A percentile compares a stretch with the other conserved stretches of the same genome.
phyloP scores from a whole-genome alignment of 257 asterid species.

The Nicotiana tabacum region DNA sequence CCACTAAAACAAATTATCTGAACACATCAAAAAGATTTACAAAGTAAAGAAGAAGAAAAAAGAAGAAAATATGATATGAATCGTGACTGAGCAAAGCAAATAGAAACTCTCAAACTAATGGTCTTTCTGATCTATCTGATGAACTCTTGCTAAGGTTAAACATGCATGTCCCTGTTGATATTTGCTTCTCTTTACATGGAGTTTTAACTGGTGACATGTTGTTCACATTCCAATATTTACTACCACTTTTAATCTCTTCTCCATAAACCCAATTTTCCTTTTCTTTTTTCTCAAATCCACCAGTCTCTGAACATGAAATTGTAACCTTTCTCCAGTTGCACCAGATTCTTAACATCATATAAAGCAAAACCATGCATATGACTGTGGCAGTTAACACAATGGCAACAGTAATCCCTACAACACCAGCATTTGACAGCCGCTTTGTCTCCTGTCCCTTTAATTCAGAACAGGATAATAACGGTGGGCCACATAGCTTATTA shows the following conservation, averaged over 20 bases:
- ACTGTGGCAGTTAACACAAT: conserved; percentile 75
- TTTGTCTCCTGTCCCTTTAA: conserved; percentile 25
- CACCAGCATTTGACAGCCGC: conserved; percentile 50
- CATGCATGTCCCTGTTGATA: conserved; percentile 41
- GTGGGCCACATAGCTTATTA: conserved; percentile 67
- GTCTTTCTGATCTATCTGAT: conserved; percentile 25
- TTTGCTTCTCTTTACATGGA: conserved; percentile 24
- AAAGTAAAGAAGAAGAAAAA: background rate
- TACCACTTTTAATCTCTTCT: conserved; percentile 54
- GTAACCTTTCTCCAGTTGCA: conserved; percentile 83
- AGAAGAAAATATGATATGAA: background rate
- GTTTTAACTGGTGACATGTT: conserved; percentile 32
- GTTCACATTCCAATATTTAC: conserved; percentile 47
- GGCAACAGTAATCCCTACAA: conserved; percentile 64
- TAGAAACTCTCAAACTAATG: conserved; percentile 15
- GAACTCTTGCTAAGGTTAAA: conserved; percentile 43
- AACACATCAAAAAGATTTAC: background rate
- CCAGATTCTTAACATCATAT: conserved; percentile 72
- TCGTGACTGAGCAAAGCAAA: background rate
- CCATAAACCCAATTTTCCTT: conserved; percentile 57
- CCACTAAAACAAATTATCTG: background rate
- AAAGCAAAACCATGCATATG: conserved; percentile 66
- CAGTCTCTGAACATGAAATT: conserved; percentile 68
- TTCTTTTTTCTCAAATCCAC: conserved; percentile 29
- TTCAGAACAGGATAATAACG: conserved; percentile 46